A percentile compares a stretch with the other conserved stretches of the same genome.
Evolutionary conservation across 345 rosid species (phyloP).

Genomic region (Brassica rapa): DNA sequence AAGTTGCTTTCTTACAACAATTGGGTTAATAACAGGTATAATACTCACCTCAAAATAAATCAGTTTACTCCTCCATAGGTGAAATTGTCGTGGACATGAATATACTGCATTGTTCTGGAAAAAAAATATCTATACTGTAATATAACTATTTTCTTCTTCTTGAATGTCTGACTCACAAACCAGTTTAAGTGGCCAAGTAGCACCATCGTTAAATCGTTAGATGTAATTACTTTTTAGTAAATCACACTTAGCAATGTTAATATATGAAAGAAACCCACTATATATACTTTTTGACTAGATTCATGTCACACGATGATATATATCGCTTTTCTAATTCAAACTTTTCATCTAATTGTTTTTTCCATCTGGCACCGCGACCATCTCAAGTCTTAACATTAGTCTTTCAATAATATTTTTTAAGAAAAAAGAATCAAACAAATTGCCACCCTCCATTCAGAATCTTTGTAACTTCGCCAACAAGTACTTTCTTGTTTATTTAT

Average conservation of each 20-base stretch:
- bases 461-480: slow-evolving; percentile 33
- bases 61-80: neutral
- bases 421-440: slow-evolving; percentile 10
- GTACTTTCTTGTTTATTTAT: slow-evolving; percentile 14
- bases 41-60: neutral
- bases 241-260: neutral
- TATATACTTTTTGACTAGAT: neutral
- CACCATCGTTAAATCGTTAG: neutral
- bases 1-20: neutral
- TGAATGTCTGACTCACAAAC: neutral
- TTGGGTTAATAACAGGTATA: neutral
- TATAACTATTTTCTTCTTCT: neutral
- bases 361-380: slow-evolving; percentile 15
- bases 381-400: neutral
- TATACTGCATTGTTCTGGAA: neutral
- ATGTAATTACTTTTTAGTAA: neutral
- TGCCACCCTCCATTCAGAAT: slow-evolving; percentile 27
- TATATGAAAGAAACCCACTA: neutral
- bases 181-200: neutral
- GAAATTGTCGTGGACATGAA: neutral
- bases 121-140: neutral
- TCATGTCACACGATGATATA: neutral
- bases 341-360: neutral
- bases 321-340: neutral
- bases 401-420: neutral